phyloP scores from a whole-genome alignment of 2,329 filamentous ascomycete species.

The Emmonsiellopsis sp. region DNA sequence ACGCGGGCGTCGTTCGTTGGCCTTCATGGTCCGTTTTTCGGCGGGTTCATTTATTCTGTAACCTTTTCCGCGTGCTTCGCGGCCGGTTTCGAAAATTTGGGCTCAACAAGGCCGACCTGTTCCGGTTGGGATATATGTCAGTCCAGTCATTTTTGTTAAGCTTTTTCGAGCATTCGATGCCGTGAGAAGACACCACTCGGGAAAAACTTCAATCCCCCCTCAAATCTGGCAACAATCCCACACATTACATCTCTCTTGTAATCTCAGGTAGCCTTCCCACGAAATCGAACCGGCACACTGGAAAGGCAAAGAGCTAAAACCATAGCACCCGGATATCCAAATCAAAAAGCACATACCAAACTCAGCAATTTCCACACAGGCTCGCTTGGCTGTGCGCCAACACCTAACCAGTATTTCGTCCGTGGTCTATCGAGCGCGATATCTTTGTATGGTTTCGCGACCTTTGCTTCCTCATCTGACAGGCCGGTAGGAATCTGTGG shows the following conservation, averaged over 20 bases:
- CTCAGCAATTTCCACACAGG: slow-evolving; percentile 72
- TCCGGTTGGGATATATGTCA: background rate
- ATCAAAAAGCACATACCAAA: slow-evolving; percentile 9
- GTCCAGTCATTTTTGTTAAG: background rate
- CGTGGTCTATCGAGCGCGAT: slow-evolving; percentile 73
- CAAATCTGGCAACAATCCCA: no score
- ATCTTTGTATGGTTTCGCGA: slow-evolving; percentile 75
- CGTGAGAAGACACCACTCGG: no score
- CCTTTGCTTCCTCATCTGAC: slow-evolving; percentile 36
- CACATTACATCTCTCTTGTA: no score
- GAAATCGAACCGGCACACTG: no score
- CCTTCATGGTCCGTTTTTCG: no score
- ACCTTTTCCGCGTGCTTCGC: background rate
- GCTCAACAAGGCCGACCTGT: slow-evolving; percentile 27
- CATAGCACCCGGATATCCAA: background rate
- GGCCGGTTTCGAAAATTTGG: slow-evolving; percentile 12
- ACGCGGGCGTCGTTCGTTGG: no score
- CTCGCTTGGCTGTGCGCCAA: slow-evolving; percentile 89
- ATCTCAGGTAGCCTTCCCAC: no score
- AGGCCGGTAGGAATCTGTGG: slow-evolving; percentile 43
- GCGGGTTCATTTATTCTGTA: background rate
- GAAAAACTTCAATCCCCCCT: no score
- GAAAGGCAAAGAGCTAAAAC: background rate
- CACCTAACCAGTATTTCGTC: slow-evolving; percentile 92
- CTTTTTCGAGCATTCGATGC: no score